Evolutionary conservation across 108 stramenopile species (phyloP), one percentile per base, ranked within the genome.

Genomic region (Cylindrotheca closterium): DNA sequence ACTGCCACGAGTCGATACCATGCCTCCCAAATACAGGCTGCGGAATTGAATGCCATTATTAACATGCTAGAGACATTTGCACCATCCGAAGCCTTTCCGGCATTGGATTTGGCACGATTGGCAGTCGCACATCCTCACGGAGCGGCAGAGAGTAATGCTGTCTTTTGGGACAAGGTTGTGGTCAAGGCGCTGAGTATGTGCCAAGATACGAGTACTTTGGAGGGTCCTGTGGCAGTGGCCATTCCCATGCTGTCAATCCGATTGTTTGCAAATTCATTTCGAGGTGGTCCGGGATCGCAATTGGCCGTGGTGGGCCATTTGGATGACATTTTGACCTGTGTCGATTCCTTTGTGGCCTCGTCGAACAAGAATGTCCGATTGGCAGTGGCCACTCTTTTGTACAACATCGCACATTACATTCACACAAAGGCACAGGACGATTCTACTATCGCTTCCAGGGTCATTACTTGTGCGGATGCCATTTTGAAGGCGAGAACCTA

Each of bases 211-310:
- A 72, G 26, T 33, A 56, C 32, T 26, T 49, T 74, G 60, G 58
- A 51, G 42, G 74, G 80, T 47, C 82, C 78, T n/a, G 71, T 81
- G 7, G 75, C 78, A n/a, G 80, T 90, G 10, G 93, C 89, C 1
- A 81, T 94, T 53, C 93, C 93, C 0, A 91, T 94, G 93, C 55
- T 94, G 33, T 74, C 88, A 0, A 67, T 94, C 58, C 70, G 93
- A 29, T 65, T 90, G 47, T 79, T 87, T 67, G 73, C 88, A 30
- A 94, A 94, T 51, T 78, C 77, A 42, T 89, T 84, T 58, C 81
- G 75, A 51, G 91, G 88, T 25, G 91, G 91, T 30, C 59, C 73
- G 21, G 88, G 86, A 33, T 86, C 91, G 2, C 51, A 72, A n/a
- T 47, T 62, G 26, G 92, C 92, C 2, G 85, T 80, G 0, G 74